Evolutionary conservation across 345 rosid genomes (phyloP).

Genomic region (sweet orange (Citrus sinensis)): DVS_A1.0 CM039163.1:43772501-43773000

Average conservation of each 20-base stretch:
- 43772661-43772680: conserved; percentile 59
- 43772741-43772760: not conserved
- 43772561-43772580: conserved; percentile 74
- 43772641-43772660: conserved; percentile 58
- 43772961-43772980: not conserved
- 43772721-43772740: not conserved
- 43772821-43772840: not conserved
- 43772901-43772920: not conserved
- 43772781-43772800: conserved; percentile 1
- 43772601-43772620: conserved; percentile 93
- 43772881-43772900: not conserved
- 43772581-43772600: conserved; percentile 67
- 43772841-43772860: conserved; percentile 2
- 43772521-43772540: conserved; percentile 81
- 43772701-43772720: not conserved
- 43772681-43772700: not conserved
- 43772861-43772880: not conserved
- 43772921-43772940: not conserved
- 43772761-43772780: not conserved
- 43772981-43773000: not conserved
- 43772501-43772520: conserved; percentile 56
- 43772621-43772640: conserved; percentile 66
- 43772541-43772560: conserved; percentile 65
- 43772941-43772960: not conserved
- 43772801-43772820: not conserved